Conservation (phyloP, 495 filamentous ascomycete species). For the Talaromyces liani region DNA sequence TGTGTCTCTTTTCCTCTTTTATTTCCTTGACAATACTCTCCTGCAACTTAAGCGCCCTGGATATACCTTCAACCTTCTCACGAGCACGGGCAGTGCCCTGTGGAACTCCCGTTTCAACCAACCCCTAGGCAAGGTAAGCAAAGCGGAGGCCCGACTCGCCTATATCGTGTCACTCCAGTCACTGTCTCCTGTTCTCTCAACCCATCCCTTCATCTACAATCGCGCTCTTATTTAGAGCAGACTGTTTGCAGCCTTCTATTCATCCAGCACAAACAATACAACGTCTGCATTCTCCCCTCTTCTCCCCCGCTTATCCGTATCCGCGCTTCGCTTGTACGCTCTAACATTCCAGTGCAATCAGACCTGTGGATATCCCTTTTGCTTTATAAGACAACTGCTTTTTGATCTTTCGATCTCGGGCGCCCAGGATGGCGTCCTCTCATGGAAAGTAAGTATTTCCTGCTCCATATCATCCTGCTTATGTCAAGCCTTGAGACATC, state of each 20-base stretch:
- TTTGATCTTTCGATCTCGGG: background rate
- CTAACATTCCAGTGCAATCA: constrained; percentile 4
- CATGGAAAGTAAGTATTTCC: constrained; percentile 35
- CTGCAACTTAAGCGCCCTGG: background rate
- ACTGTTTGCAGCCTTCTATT: background rate
- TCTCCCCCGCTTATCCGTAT: background rate
- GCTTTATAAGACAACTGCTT: background rate
- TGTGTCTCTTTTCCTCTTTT: background rate
- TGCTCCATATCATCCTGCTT: background rate
- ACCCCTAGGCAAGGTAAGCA: constrained; percentile 1
- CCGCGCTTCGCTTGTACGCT: background rate
- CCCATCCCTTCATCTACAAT: background rate
- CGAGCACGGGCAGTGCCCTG: constrained; percentile 5
- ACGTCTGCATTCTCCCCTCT: background rate
- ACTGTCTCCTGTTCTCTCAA: background rate
- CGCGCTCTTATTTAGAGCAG: background rate
- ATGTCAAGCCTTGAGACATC: background rate
- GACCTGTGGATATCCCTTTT: background rate
- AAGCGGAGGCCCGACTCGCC: background rate
- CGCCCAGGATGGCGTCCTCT: constrained; percentile 20
- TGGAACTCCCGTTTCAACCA: constrained; percentile 6
- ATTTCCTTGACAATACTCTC: background rate
- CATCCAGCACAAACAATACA: background rate
- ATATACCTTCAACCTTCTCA: background rate
- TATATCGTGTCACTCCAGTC: background rate